Base-by-base conservation (phyloP, 306 rosid species). In the Quercus variabilis region DNA sequence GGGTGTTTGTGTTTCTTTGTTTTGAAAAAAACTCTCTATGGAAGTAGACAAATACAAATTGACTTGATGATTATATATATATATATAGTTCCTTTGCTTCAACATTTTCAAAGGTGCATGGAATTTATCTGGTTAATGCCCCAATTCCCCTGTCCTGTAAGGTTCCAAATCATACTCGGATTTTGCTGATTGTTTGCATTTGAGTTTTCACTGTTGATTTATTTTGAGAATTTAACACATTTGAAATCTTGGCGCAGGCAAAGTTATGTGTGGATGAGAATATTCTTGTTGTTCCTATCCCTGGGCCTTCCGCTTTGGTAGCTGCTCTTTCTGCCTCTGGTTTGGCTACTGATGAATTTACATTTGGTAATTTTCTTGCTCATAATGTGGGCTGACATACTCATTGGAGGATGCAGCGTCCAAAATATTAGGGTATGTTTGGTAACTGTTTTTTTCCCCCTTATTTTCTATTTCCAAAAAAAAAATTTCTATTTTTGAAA, bases 301-400 rank as follows among this genome's bases (percentile, higher is more conserved):
- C 98, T 17, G 99, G 99, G 68, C 97, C 96, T 1, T 93, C 92
- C 21, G 99, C 99, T 82, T 87, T 95, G 55, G 90, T 91, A 55
- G 89, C 99, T 13, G 98, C 99, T 55, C 94, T 90, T 77, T 91
- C 98, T 76, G 97, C 97, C 60, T 93, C 99, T 1, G 99, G 94
- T 69, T 81, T 95, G 75, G 82, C 88, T 41, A 93, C 97, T 3
- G 88, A 91, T 74, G 97, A 90, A 83, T 93, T 93, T 78, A 85
- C 91, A 41, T 95, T 93, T 85, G 98, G 99, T 95, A 87, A 83
- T 79, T 59, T 73, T 46, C 54, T 63, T 49, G 23, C 68, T 77
- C 15, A 49, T 81, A 71, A 54, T 71, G 80, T 31, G 51, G 72
- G 68, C 19, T 13, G 46, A 20, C 20, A 21, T 64, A 3, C 21